A percentile compares a stretch with the other conserved stretches of the same genome.
Conservation (phyloP, 768 basidiomycete genomes). For the Rhodocollybia butyracea region DNA sequence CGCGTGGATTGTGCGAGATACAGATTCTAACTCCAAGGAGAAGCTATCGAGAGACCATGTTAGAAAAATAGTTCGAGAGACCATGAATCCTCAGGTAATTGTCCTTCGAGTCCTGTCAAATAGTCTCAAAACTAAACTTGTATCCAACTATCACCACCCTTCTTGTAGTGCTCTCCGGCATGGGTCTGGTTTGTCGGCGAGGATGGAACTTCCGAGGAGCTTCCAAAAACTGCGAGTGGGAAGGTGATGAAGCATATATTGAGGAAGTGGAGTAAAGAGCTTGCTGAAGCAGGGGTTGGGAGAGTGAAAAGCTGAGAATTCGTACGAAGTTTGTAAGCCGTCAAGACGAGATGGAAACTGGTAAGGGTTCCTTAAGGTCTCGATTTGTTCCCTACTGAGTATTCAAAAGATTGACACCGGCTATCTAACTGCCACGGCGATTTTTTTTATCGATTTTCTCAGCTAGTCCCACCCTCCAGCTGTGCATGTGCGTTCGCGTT, state of each 20-base stretch:
- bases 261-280: slow-evolving; percentile 60
- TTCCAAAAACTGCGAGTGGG: slow-evolving; percentile 86
- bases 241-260: slow-evolving; percentile 84
- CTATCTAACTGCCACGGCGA: too few relatives aligned
- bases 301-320: background rate
- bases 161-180: slow-evolving; percentile 64
- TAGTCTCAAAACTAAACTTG: too few relatives aligned
- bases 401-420: too few relatives aligned
- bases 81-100: slow-evolving; percentile 85
- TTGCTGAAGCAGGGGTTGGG: slow-evolving; percentile 35
- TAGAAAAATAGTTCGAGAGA: slow-evolving; percentile 45
- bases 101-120: too few relatives aligned
- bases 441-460: too few relatives aligned
- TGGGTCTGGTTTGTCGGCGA: slow-evolving; percentile 87
- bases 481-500: too few relatives aligned
- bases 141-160: slow-evolving; percentile 2
- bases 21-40: slow-evolving; percentile 24
- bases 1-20: slow-evolving; percentile 65
- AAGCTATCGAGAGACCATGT: slow-evolving; percentile 46
- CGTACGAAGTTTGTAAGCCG: too few relatives aligned
- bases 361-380: too few relatives aligned
- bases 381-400: too few relatives aligned
- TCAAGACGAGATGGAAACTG: too few relatives aligned
- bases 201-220: slow-evolving; percentile 49
- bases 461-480: too few relatives aligned